These are phyloP conservation scores for Neodidymelliopsis sp. DNA, from an alignment of 2,329 filamentous ascomycete species.

Conservation along the genomic window DNA sequence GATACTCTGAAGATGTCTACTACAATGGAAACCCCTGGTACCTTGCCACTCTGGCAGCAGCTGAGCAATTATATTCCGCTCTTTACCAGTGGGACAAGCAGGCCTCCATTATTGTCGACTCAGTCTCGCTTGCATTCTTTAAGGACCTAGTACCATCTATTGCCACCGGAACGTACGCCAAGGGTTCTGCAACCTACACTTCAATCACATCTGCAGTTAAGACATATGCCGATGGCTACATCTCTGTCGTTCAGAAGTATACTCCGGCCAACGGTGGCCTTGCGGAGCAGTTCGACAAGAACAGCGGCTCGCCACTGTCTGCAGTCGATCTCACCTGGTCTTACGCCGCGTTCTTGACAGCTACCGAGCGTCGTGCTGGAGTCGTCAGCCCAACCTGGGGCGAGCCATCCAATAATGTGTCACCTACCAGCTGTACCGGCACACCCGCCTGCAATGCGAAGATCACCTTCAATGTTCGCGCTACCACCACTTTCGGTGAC, in stretches of 20 bases:
- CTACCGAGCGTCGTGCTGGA: constrained; percentile 24
- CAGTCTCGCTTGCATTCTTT: constrained; percentile 75
- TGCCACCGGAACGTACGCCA: constrained; percentile 69
- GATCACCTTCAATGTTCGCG: constrained; percentile 58
- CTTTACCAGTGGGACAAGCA: constrained; percentile 72
- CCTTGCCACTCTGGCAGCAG: constrained; percentile 76
- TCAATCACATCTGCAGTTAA: constrained; percentile 67
- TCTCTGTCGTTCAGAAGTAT: constrained; percentile 58
- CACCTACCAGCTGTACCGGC: constrained; percentile 42
- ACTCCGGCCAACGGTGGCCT: constrained; percentile 68
- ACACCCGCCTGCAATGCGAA: constrained; percentile 31
- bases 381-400: constrained; percentile 24
- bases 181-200: constrained; percentile 62
- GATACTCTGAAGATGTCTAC: constrained; percentile 68
- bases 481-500: constrained; percentile 57
- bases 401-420: constrained; percentile 54
- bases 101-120: constrained; percentile 70
- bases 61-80: constrained; percentile 81
- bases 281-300: constrained; percentile 70
- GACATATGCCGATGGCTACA: constrained; percentile 67
- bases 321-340: constrained; percentile 77
- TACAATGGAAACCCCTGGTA: constrained; percentile 84
- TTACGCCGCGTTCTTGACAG: constrained; percentile 72
- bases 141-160: constrained; percentile 65
- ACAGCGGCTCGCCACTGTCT: constrained; percentile 61